A percentile compares a stretch with the other conserved stretches of the same genome.
phyloP scores from a whole-genome alignment of 495 filamentous ascomycete species.

The Hypoxylon intermedium region DNA sequence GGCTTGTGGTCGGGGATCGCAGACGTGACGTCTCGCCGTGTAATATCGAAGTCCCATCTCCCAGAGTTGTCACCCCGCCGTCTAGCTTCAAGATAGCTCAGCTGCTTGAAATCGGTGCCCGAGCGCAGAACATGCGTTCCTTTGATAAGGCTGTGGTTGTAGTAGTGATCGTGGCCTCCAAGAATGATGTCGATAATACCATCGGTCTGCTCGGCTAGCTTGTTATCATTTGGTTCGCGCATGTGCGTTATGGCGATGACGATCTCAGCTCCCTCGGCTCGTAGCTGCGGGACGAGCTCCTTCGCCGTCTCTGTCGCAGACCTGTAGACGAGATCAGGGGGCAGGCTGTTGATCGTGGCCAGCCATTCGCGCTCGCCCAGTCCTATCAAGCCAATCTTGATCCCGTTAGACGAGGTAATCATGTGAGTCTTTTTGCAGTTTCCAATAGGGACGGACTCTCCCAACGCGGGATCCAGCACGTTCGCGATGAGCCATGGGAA shows the following conservation, averaged over 20 bases:
- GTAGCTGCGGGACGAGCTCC: slow-evolving; percentile 71
- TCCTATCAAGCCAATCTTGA: slow-evolving; percentile 86
- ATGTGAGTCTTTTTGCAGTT: slow-evolving; percentile 73
- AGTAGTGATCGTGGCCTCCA: slow-evolving; percentile 91
- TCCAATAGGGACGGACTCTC: slow-evolving; percentile 70
- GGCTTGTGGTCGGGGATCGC: slow-evolving; percentile 67
- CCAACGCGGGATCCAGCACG: slow-evolving; percentile 66
- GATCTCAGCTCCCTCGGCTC: slow-evolving; percentile 79
- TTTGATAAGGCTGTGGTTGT: slow-evolving; percentile 76
- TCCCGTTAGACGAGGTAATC: slow-evolving; percentile 77
- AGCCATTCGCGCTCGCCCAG: slow-evolving; percentile 81
- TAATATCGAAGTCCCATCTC: slow-evolving; percentile 79
- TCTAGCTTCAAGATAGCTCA: slow-evolving; percentile 83
- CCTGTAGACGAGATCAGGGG: slow-evolving; percentile 79
- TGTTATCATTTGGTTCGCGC: slow-evolving; percentile 84
- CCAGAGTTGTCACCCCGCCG: slow-evolving; percentile 53
- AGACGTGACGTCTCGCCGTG: slow-evolving; percentile 71
- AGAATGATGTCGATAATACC: slow-evolving; percentile 83
- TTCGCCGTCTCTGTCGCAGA: slow-evolving; percentile 75
- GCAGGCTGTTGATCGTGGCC: slow-evolving; percentile 84
- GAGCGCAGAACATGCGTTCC: slow-evolving; percentile 81
- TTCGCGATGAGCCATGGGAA: slow-evolving; percentile 94
- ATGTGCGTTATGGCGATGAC: slow-evolving; percentile 83
- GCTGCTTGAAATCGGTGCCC: slow-evolving; percentile 87
- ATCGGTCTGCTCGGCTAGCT: slow-evolving; percentile 72